Percentiles rank a stretch among this genome's conserved stretches.
Evolutionary conservation across 1,284 basidiomycete genomes (phyloP).

Genomic region (Ustilago tritici): DNA sequence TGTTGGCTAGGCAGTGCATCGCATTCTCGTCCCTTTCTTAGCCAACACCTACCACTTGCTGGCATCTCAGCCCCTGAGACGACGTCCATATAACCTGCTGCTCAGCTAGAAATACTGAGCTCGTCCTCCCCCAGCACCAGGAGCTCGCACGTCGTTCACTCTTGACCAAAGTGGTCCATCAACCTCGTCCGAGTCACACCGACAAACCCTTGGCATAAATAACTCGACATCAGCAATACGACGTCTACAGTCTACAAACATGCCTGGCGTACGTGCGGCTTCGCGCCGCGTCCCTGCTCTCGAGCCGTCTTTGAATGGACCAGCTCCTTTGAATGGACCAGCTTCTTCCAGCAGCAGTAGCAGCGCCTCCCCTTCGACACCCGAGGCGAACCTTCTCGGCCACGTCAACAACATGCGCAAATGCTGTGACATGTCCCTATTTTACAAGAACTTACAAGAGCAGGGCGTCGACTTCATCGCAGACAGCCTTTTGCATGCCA

Average conservation of each 20-base stretch:
- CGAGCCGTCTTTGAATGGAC: slow-evolving; percentile 16
- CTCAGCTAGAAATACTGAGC: background rate
- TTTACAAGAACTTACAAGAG: slow-evolving; percentile 36
- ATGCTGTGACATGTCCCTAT: slow-evolving; percentile 53
- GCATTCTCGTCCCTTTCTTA: slow-evolving; percentile 1
- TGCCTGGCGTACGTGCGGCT: slow-evolving; percentile 35
- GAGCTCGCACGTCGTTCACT: background rate
- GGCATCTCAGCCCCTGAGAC: slow-evolving; percentile 1
- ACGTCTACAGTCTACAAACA: slow-evolving; percentile 10
- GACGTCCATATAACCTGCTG: background rate
- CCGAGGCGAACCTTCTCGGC: slow-evolving; percentile 37
- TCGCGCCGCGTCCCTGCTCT: slow-evolving; percentile 37
- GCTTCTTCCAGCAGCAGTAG: slow-evolving; percentile 30
- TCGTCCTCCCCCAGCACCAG: background rate
- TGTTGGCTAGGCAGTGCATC: slow-evolving; percentile 8
- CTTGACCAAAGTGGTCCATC: background rate
- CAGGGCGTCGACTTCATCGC: slow-evolving; percentile 49
- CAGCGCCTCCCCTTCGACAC: slow-evolving; percentile 23
- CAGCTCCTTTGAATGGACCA: slow-evolving; percentile 22
- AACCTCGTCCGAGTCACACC: background rate
- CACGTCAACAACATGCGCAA: slow-evolving; percentile 57
- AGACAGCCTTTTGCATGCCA: slow-evolving; percentile 48
- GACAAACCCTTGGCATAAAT: background rate
- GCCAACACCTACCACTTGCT: slow-evolving; percentile 3
- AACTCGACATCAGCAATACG: background rate